Percentiles rank a stretch among this genome's conserved stretches.
Conservation (phyloP, 2,329 filamentous ascomycete species). For the Exophiala dermatitidis region DNA sequence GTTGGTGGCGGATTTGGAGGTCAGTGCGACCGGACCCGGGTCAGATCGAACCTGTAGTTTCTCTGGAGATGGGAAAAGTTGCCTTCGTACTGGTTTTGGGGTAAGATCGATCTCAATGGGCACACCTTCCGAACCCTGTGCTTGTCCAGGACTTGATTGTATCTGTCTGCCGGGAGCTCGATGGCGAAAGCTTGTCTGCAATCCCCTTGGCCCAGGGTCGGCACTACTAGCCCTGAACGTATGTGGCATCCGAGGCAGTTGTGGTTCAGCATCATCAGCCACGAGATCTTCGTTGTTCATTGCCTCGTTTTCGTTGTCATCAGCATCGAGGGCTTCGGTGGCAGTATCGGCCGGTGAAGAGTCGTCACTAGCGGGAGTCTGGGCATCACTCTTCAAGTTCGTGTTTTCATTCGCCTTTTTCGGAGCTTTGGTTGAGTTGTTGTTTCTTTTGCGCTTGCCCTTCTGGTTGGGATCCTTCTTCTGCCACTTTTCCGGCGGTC, state of each 20-base stretch:
- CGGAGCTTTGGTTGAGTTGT: conserved; percentile 26
- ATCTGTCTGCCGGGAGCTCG: conserved; percentile 45
- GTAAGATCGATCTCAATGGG: conserved; percentile 48
- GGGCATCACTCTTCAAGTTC: conserved; percentile 31
- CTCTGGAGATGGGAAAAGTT: conserved; percentile 37
- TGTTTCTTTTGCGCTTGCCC: conserved; percentile 32
- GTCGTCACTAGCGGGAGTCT: conserved; percentile 32
- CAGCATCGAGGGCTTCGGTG: conserved; percentile 19
- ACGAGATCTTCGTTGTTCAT: conserved; percentile 27
- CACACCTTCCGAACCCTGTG: conserved; percentile 36
- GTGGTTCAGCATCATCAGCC: conserved; percentile 33
- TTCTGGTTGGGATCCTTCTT: conserved; percentile 46
- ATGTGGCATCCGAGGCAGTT: conserved; percentile 33
- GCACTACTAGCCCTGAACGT: conserved; percentile 44
- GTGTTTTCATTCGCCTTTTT: conserved; percentile 32
- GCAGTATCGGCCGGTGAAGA: conserved; percentile 31
- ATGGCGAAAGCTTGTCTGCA: conserved; percentile 10
- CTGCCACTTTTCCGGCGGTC: conserved; percentile 77
- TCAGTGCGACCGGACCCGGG: conserved; percentile 4
- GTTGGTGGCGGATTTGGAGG: neutral
- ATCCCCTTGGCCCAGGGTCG: conserved; percentile 32
- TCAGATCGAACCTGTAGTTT: conserved; percentile 15
- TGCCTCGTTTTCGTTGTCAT: conserved; percentile 25
- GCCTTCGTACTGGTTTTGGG: conserved; percentile 46
- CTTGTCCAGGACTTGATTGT: conserved; percentile 53